Base-by-base conservation (phyloP, 176 grass and related monocot species). In the Secale cereale region DNA sequence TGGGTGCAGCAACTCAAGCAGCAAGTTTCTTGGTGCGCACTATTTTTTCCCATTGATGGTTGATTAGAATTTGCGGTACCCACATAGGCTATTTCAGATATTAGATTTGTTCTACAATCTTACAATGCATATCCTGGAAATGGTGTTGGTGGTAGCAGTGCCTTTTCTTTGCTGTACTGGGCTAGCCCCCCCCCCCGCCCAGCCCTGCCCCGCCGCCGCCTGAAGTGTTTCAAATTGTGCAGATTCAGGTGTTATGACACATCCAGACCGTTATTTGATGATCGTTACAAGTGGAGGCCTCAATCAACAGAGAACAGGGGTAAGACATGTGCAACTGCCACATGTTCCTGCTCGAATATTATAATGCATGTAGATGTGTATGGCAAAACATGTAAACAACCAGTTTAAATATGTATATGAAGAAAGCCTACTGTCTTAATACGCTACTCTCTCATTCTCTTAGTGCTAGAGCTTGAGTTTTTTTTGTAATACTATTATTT, bases 261-360 rank as follows among this genome's bases (percentile, higher is more conserved):
- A 88, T 29, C 86, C 78, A 68, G 77, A 96, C 64, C 91, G 88
- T 74, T 94, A 92, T 90, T 91, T 98, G 86, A 94, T 96, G 90
- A 96, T 98, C 35, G 93, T 86, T 82, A 98, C 97, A 36, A 99
- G 97, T 84, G 97, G 93, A 59, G 97, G 97, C 30, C 78, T 99
- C 78, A 99, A 96, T 85, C 97, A 99, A 82, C 97, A 98, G 59
- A 87, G 97, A 98, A 99, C 97, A 82, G 97, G 97, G 85, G 97
- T 98, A 65, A 98, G 69, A 56, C 70, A 54, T 83, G 10, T 80
- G 41, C 16, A 56, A 52, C 48, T 82, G 41, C 20, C 52, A 43
- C 33, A 26, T 54, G 26, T 80, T 57, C 46, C 31, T 46, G 6
- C 11, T 80, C 27, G 41, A 46, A 79, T 75, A 28, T 62, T 57